These are phyloP conservation scores for Eucalyptus sideroxylon DNA, from an alignment of 345 rosid species.

Conservation along the genomic window DNA sequence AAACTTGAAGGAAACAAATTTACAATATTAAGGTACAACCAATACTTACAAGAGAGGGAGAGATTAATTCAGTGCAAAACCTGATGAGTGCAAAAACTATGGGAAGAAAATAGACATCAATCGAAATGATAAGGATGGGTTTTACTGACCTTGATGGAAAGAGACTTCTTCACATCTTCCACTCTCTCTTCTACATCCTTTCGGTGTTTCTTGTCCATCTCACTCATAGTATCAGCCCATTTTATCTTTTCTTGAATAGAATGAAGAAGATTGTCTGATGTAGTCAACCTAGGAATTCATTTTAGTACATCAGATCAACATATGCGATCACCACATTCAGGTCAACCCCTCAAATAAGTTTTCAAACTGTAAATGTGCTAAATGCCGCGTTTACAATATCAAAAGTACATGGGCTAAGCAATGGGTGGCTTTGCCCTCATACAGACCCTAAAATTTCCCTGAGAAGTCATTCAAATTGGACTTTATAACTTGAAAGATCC, in stretches of 20 bases:
- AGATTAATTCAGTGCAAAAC: not conserved
- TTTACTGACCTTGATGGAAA: constrained; percentile 84
- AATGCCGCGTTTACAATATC: not conserved
- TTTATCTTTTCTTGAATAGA: constrained; percentile 95
- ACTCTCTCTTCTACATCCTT: constrained; percentile 74
- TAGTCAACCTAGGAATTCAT: constrained; percentile 49
- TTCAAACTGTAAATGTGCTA: not conserved
- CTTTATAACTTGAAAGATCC: not conserved
- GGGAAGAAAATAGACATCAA: not conserved
- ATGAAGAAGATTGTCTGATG: constrained; percentile 75
- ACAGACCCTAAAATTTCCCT: not conserved
- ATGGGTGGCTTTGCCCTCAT: not conserved
- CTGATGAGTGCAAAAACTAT: not conserved
- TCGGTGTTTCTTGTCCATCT: constrained; percentile 63
- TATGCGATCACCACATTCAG: not conserved
- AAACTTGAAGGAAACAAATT: not conserved
- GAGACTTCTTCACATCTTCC: constrained; percentile 81
- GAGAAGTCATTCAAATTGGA: not conserved
- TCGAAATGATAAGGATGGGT: not conserved
- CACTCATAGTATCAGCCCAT: constrained; percentile 98
- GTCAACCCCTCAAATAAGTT: not conserved
- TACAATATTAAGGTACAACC: not conserved
- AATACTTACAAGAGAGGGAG: not conserved
- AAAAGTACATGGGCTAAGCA: not conserved
- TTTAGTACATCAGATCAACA: not conserved